Evolutionary conservation across 2,329 filamentous ascomycete species (phyloP), one percentile per base, ranked within the genome.

Genomic region (Talaromyces funiculosus): DNA sequence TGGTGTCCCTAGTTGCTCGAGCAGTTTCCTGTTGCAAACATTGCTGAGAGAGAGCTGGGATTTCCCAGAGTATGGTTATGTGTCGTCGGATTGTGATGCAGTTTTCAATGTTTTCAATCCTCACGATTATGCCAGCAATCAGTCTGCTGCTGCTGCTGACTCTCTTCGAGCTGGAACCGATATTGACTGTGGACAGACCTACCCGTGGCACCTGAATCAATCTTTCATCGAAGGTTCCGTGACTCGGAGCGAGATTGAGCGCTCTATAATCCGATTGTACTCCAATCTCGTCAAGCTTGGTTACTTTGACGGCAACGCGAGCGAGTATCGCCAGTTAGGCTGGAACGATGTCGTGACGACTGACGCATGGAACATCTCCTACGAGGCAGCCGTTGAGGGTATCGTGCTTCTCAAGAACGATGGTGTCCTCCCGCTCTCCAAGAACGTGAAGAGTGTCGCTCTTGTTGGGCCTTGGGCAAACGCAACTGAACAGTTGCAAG

Each of bases 31-130:
- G 0, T 77, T 89, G 37, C 78, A 86, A 63, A 82, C 82, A 0
- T 76, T 90, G 14, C 77, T 90, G 2, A 80, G 87, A 1, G 81
- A 87, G 47, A 82, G 85, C 66, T 90, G 86, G 84, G 80, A 78
- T 45, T 90, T 86, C 79, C 82, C 80, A 0, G 78, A 81, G 6
- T 51, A 57, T 2, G 80, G 85, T 54, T 83, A 87, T 63, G 80
- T 90, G 37, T 85, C 84, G 0, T 84, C 81, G 16, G 87, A 90
- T 67, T 90, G 87, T 64, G 85, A 86, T 60, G 82, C 87, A 0
- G 77, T 88, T 0, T 75, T 81, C 45, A 82, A 87, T 66, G 80
- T 88, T 59, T 85, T 77, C 64, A 74, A 78, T n/a, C 79, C 80
- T 0, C 81, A 87, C 66, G 78, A 84, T 56, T 76, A 75, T 57